These are phyloP conservation scores for Panicum hallii DNA, from an alignment of 202 grass and related monocot genomes.

Conservation along the genomic window DNA sequence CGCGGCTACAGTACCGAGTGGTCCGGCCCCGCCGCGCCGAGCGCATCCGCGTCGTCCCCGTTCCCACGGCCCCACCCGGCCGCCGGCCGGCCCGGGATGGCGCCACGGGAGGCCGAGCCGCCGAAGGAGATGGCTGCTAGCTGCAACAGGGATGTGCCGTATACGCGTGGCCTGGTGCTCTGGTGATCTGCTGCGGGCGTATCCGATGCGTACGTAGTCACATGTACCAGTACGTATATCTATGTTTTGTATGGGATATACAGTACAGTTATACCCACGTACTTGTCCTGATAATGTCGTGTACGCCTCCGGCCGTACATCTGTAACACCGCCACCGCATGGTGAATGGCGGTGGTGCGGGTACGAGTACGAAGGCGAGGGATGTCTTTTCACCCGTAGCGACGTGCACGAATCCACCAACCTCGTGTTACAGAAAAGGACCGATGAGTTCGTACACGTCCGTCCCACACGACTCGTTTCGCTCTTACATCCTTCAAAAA, in stretches of 20 bases:
- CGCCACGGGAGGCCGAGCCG: too few relatives aligned
- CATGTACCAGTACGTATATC: neutral
- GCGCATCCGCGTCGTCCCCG: neutral
- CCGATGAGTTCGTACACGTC: neutral
- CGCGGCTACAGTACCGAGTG: neutral
- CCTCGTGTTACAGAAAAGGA: neutral
- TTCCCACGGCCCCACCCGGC: neutral
- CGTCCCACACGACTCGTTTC: too few relatives aligned
- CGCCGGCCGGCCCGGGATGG: too few relatives aligned
- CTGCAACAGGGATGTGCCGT: constrained; percentile 6
- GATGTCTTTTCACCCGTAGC: neutral
- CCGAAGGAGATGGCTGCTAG: neutral
- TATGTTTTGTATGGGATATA: too few relatives aligned
- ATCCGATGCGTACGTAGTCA: neutral
- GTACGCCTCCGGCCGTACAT: too few relatives aligned
- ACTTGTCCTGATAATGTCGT: too few relatives aligned
- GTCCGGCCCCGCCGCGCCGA: neutral
- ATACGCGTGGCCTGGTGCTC: neutral
- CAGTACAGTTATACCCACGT: too few relatives aligned
- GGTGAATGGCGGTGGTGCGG: neutral
- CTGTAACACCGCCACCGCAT: neutral
- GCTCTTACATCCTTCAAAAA: too few relatives aligned
- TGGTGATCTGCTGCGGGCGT: neutral
- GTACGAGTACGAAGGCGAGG: neutral
- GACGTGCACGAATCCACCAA: neutral